phyloP scores from a whole-genome alignment of 345 rosid species.

The Sonneratia caseolaris region DNA sequence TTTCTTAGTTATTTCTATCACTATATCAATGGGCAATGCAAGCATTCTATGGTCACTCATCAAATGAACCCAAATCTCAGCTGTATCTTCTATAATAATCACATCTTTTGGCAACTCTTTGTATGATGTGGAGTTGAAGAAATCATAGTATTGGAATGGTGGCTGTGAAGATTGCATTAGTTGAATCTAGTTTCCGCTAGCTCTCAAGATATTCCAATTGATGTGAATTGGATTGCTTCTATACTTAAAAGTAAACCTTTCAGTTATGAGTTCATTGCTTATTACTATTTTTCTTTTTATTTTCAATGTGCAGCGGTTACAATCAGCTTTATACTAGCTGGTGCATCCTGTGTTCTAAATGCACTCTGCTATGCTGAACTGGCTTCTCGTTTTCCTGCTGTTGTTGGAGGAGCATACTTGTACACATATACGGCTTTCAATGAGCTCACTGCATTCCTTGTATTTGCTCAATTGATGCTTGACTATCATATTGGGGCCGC shows the following conservation, averaged over 20 bases:
- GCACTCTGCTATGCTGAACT: slow-evolving; percentile 95
- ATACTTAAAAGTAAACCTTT: not conserved
- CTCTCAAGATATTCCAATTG: not conserved
- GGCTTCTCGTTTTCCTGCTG: slow-evolving; percentile 84
- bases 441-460: slow-evolving; percentile 87
- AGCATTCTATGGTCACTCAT: too few species aligned
- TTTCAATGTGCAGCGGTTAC: slow-evolving; percentile 61
- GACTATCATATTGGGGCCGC: slow-evolving; percentile 98
- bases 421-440: slow-evolving; percentile 80
- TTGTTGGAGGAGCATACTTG: slow-evolving; percentile 93
- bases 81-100: not conserved
- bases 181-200: not conserved
- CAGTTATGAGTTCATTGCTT: not conserved
- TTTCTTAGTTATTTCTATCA: too few species aligned
- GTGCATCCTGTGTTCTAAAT: slow-evolving; percentile 77
- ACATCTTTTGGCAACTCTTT: not conserved
- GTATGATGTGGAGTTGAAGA: not conserved
- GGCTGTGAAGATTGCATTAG: not conserved
- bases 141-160: not conserved
- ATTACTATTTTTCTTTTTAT: slow-evolving; percentile 1
- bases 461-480: slow-evolving; percentile 80
- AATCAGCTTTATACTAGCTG: slow-evolving; percentile 75
- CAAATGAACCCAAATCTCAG: not conserved
- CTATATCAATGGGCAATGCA: too few species aligned
- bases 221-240: not conserved